Evolutionary conservation across 345 rosid species (phyloP).

Genomic region (Dovyalis caffra): DNA sequence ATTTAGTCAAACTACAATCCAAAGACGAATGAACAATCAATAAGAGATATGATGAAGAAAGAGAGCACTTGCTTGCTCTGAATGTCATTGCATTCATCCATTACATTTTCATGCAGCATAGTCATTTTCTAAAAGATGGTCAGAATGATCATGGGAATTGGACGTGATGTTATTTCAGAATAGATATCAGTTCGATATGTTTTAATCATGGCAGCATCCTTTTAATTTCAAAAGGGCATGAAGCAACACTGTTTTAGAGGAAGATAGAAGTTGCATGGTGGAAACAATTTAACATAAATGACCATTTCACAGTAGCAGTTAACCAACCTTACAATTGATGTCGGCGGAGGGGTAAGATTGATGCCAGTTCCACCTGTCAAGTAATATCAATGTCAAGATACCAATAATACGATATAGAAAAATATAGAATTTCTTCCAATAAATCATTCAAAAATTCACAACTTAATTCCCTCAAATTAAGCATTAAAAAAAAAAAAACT

Average conservation of each 20-base stretch:
- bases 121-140: not conserved
- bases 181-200: not conserved
- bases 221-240: not conserved
- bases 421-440: not conserved
- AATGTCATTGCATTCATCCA: not conserved
- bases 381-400: slow-evolving; percentile 15
- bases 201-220: not conserved
- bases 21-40: not conserved
- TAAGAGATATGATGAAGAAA: not conserved
- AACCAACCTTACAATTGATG: slow-evolving; percentile 76
- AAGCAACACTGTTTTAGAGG: not conserved
- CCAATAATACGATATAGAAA: slow-evolving; percentile 3
- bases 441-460: not conserved
- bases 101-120: not conserved
- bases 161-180: not conserved
- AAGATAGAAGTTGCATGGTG: not conserved
- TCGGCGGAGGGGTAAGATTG: slow-evolving; percentile 93
- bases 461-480: slow-evolving; percentile 1
- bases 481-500: not conserved
- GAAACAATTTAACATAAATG: not conserved
- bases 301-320: not conserved
- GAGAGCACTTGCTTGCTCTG: not conserved
- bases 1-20: slow-evolving; percentile 4
- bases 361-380: slow-evolving; percentile 95
- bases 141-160: not conserved